phyloP scores from a whole-genome alignment of 2,329 filamentous ascomycete species.

The Aphanoascus verrucosus region DNA sequence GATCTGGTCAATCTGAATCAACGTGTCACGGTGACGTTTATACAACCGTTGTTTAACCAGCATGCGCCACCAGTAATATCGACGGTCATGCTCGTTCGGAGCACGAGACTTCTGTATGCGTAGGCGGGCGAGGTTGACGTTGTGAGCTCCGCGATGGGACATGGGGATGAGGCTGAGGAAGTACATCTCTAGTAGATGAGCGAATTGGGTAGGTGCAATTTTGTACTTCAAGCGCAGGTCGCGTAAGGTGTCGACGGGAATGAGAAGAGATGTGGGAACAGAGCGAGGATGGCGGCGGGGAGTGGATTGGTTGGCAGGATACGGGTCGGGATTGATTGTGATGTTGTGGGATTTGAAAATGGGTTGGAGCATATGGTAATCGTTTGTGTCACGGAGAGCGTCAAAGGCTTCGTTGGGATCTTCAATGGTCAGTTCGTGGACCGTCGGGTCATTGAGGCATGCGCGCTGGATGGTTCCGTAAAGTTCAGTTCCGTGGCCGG shows the following conservation, averaged over 20 bases:
- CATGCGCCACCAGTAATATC: slow-evolving; percentile 56
- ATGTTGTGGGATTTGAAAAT: slow-evolving; percentile 41
- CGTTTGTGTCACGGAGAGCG: slow-evolving; percentile 52
- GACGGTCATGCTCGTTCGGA: slow-evolving; percentile 45
- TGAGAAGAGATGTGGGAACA: slow-evolving; percentile 44
- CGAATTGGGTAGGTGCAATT: slow-evolving; percentile 51
- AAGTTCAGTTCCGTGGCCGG: slow-evolving; percentile 66
- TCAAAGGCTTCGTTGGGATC: slow-evolving; percentile 70
- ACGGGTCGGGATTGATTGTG: slow-evolving; percentile 38
- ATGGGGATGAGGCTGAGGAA: slow-evolving; percentile 47
- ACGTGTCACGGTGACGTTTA: slow-evolving; percentile 48
- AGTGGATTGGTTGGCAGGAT: slow-evolving; percentile 22
- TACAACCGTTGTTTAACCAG: slow-evolving; percentile 53
- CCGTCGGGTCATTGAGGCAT: slow-evolving; percentile 56
- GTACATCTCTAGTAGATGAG: slow-evolving; percentile 52
- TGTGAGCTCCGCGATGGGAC: slow-evolving; percentile 37
- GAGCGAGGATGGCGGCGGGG: slow-evolving; percentile 27
- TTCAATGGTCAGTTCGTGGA: slow-evolving; percentile 80
- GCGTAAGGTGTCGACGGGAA: slow-evolving; percentile 42
- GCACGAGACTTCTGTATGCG: slow-evolving; percentile 37
- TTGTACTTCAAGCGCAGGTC: slow-evolving; percentile 45
- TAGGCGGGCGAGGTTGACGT: slow-evolving; percentile 44
- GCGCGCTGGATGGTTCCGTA: slow-evolving; percentile 69
- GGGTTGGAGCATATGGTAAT: slow-evolving; percentile 46
- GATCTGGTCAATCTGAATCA: slow-evolving; percentile 47